A percentile compares a stretch with the other conserved stretches of the same genome.
Evolutionary conservation across 177 flowering plant genomes (phyloP).

Genomic region (Tripterygium wilfordii): DNA sequence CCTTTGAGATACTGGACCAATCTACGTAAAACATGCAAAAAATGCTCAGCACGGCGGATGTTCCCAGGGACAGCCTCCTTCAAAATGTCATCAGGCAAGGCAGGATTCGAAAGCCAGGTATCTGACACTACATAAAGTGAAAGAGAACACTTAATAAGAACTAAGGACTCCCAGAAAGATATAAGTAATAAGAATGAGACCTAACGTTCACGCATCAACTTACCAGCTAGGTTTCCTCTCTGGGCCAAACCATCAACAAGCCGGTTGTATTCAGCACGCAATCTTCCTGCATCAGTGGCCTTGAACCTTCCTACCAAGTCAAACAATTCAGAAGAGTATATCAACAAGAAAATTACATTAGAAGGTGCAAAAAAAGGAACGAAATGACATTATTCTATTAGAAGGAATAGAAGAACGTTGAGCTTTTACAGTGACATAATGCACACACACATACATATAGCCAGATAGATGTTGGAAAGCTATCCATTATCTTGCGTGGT

Average conservation of each 20-base stretch:
- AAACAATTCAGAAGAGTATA: conserved; percentile 30
- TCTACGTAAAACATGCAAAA: conserved; percentile 82
- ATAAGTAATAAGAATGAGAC: background rate
- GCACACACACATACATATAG: no score
- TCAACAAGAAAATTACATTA: no score
- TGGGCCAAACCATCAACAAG: conserved; percentile 96
- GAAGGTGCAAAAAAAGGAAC: no score
- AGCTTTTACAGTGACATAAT: no score
- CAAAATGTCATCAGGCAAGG: conserved; percentile 92
- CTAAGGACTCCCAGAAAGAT: background rate
- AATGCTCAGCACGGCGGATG: conserved; percentile 95
- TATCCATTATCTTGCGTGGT: no score
- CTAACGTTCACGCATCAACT: conserved; percentile 9
- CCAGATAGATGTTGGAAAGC: no score
- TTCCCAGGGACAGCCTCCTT: conserved; percentile 99
- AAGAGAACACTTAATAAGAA: background rate
- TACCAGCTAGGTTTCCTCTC: conserved; percentile 82
- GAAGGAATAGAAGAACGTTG: no score
- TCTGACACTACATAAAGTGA: conserved; percentile 51
- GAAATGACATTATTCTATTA: no score
- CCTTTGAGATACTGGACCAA: conserved; percentile 81
- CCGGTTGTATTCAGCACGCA: conserved; percentile 90
- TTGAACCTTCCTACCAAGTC: conserved; percentile 98
- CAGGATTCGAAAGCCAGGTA: conserved; percentile 89
- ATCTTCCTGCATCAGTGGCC: conserved; percentile 95